Evolutionary conservation across 768 basidiomycete genomes (phyloP).

Genomic region (Tremella fuciformis): DNA sequence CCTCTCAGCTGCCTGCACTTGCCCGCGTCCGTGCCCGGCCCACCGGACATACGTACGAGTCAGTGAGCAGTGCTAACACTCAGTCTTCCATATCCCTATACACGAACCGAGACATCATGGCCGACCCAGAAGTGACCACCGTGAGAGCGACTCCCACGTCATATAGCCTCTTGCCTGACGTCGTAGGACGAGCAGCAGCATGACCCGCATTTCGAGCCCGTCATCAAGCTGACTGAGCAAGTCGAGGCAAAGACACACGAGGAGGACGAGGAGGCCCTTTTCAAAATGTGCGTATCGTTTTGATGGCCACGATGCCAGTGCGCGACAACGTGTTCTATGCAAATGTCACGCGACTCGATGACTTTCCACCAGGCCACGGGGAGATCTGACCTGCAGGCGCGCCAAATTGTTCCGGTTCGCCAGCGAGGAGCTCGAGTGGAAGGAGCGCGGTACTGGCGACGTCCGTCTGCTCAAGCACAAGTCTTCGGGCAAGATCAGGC

Average conservation of each 20-base stretch:
- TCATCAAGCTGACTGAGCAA: conserved; percentile 91
- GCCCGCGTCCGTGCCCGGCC: conserved; percentile 3
- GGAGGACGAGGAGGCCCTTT: conserved; percentile 85
- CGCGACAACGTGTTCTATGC: not conserved
- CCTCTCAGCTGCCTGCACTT: too few species aligned
- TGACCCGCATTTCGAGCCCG: conserved; percentile 92
- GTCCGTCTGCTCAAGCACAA: conserved; percentile 88
- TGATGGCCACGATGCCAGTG: not conserved
- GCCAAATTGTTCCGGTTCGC: conserved; percentile 98
- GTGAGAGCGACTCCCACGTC: not conserved
- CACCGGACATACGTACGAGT: not conserved
- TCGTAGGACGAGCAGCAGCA: conserved; percentile 63
- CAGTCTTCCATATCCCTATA: too few species aligned
- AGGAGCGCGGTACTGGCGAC: conserved; percentile 95
- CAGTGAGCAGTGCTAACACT: too few species aligned
- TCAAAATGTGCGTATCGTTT: conserved; percentile 78
- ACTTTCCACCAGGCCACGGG: not conserved
- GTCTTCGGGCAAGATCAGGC: conserved; percentile 81
- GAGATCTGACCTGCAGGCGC: conserved; percentile 62
- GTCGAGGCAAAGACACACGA: conserved; percentile 93
- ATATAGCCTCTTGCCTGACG: too few species aligned
- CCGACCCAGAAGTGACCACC: conserved; percentile 5
- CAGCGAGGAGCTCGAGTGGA: conserved; percentile 77
- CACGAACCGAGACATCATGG: not conserved
- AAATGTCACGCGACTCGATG: not conserved